Evolutionary conservation across 768 basidiomycete genomes (phyloP).

Genomic region (Boletus vinaceobasis): DNA sequence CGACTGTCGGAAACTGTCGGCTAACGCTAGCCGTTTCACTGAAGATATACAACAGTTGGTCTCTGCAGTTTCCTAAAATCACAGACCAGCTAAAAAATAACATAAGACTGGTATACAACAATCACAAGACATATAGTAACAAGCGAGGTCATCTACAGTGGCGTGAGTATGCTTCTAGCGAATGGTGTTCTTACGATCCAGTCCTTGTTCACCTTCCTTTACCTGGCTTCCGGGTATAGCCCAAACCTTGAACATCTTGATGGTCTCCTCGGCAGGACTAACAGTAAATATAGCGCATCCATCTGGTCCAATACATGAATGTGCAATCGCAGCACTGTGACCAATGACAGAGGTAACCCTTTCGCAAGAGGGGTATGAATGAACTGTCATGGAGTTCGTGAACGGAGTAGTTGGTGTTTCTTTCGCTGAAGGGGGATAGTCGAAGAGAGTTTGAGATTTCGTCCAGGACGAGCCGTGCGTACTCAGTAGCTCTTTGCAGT

Average conservation of each 20-base stretch:
- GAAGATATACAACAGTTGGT: not conserved
- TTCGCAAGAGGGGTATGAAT: conserved; percentile 51
- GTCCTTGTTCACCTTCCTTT: conserved; percentile 20
- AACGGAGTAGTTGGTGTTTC: conserved; percentile 24
- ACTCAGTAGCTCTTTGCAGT: conserved; percentile 82
- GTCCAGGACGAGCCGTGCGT: conserved; percentile 55
- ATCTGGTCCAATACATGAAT: conserved; percentile 61
- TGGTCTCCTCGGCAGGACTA: conserved; percentile 60
- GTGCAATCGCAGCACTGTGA: conserved; percentile 52
- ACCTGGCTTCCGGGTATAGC: conserved; percentile 18
- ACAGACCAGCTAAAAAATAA: conserved; percentile 1
- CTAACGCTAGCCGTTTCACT: too few species aligned
- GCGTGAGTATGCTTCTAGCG: conserved; percentile 16
- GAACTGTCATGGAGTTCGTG: conserved; percentile 46
- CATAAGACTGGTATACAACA: conserved; percentile 8
- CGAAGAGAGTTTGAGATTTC: conserved; percentile 17
- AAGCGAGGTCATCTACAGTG: not conserved
- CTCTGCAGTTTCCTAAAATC: not conserved
- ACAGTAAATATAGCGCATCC: conserved; percentile 64
- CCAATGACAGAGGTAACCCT: conserved; percentile 54
- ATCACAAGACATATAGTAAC: conserved; percentile 10
- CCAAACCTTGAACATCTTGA: conserved; percentile 77
- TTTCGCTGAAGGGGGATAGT: conserved; percentile 18
- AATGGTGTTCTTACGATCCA: conserved; percentile 24
- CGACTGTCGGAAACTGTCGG: too few species aligned